Base-by-base conservation (phyloP, 148 eudicot genomes). In the Nyssa sinensis region DNA sequence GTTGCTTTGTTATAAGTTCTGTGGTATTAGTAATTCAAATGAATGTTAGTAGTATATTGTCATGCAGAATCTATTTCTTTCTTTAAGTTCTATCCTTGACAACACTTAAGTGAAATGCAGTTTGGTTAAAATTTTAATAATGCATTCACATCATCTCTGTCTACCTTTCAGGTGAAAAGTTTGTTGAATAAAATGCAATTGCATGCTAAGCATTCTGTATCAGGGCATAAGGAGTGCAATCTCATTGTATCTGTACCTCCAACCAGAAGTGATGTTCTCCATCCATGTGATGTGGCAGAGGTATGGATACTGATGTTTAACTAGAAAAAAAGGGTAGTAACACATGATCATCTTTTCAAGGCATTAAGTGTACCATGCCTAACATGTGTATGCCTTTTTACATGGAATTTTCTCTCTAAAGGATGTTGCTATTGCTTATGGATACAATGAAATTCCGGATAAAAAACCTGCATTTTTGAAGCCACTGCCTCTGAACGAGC, bases 371-470 rank as follows among this genome's bases (percentile, higher is more conserved):
- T 21, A 37, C 31, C 37, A 23, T 35, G 27, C 30, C 44, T 59
- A 19, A 28, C 16, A 2, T 25, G 9, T 37, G 29, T 24, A 32
- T 16, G 4, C 41, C 23, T 71, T 1, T 28, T 49, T 6, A 19
- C 6, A 39, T 78, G 25, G 29, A 12, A n/a, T 35, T 60, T 60
- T 66, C 64, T 63, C 74, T 27, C 66, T 68, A 30, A 74, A 95
- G 99, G 99, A 92, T 83, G 97, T 95, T 73, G 99, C 97, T 29
- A 95, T 95, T 87, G 99, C 99, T 74, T 89, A 88, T 85, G 97
- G 99, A 23, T 95, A 85, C 88, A 95, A 95, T 78, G 88, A 84
- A 76, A 95, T 95, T 79, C 96, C 93, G 14, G 88, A 83, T 83
- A 80, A 86, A 84, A 85, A 53, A 78, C 93, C 93, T 79, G 88